phyloP scores from a whole-genome alignment of 2,329 filamentous ascomycete genomes.

The Aphanocladium album region DNA sequence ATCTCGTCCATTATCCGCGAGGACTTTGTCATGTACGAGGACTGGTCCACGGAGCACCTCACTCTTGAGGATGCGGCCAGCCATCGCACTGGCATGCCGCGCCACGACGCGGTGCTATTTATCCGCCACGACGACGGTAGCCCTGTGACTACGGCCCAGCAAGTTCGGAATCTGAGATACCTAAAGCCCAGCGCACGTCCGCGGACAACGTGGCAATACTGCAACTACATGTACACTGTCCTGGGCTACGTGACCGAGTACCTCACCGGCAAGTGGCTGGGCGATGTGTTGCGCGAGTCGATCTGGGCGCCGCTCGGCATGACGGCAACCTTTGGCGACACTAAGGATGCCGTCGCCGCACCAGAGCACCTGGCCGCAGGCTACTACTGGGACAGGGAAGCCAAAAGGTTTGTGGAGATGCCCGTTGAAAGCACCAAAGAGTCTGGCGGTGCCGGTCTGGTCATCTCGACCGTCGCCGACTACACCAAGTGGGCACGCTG shows the following conservation, averaged over 20 bases:
- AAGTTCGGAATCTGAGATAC: slow-evolving; percentile 40
- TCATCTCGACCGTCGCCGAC: slow-evolving; percentile 44
- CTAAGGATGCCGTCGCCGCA: slow-evolving; percentile 22
- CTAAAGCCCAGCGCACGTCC: slow-evolving; percentile 40
- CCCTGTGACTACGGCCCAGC: slow-evolving; percentile 26
- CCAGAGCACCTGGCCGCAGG: slow-evolving; percentile 33
- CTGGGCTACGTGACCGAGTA: slow-evolving; percentile 43
- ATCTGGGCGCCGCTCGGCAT: slow-evolving; percentile 45
- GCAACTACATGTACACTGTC: slow-evolving; percentile 45
- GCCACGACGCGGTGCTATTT: neutral
- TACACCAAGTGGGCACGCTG: slow-evolving; percentile 48
- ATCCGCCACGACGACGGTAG: neutral
- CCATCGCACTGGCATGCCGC: slow-evolving; percentile 7
- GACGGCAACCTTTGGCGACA: slow-evolving; percentile 34
- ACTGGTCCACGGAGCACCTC: slow-evolving; percentile 7
- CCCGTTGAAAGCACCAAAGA: slow-evolving; percentile 24
- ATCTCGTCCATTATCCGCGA: slow-evolving; percentile 10
- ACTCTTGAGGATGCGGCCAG: slow-evolving; percentile 5
- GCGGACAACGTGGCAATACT: slow-evolving; percentile 42
- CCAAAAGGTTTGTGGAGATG: slow-evolving; percentile 19
- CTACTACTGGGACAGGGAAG: slow-evolving; percentile 34
- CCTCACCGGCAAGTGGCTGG: slow-evolving; percentile 32
- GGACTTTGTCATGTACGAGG: slow-evolving; percentile 11
- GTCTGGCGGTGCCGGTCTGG: slow-evolving; percentile 35
- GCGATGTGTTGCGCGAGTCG: slow-evolving; percentile 33